phyloP scores from a whole-genome alignment of 2,329 filamentous ascomycete genomes.

The Thelonectria rubi region DNA sequence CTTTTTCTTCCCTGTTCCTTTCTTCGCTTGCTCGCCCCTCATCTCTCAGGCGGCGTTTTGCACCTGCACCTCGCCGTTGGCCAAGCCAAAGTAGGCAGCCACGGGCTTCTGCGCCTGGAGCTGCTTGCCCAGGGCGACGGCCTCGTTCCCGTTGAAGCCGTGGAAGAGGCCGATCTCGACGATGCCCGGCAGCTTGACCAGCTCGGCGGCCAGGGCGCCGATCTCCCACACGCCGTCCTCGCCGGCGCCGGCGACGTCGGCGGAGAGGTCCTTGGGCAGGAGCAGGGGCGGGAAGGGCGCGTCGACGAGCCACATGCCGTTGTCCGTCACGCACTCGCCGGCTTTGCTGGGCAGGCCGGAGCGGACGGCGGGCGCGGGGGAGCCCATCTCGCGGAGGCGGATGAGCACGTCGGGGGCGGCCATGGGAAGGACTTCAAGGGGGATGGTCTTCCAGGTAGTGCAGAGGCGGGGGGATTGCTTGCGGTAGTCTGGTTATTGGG shows the following conservation, averaged over 20 bases:
- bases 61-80: slow-evolving; percentile 69
- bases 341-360: slow-evolving; percentile 79
- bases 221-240: slow-evolving; percentile 79
- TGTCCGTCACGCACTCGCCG: slow-evolving; percentile 73
- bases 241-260: slow-evolving; percentile 61
- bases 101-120: slow-evolving; percentile 88
- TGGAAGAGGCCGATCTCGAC: slow-evolving; percentile 92
- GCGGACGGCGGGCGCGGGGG: slow-evolving; percentile 74
- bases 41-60: slow-evolving; percentile 40
- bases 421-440: slow-evolving; percentile 92
- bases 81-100: slow-evolving; percentile 94
- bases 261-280: slow-evolving; percentile 62
- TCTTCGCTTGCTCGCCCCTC: not conserved
- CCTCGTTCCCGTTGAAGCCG: slow-evolving; percentile 79
- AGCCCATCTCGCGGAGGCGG: slow-evolving; percentile 78
- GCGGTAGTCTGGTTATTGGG: slow-evolving; percentile 73
- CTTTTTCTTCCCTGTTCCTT: not conserved
- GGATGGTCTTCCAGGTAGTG: slow-evolving; percentile 82
- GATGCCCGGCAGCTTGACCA: slow-evolving; percentile 86
- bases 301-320: slow-evolving; percentile 82
- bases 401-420: slow-evolving; percentile 80
- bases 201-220: slow-evolving; percentile 72
- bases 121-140: slow-evolving; percentile 59
- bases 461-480: slow-evolving; percentile 83
- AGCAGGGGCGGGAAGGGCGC: slow-evolving; percentile 84